phyloP scores from a whole-genome alignment of 495 filamentous ascomycete species.

The Rusavskia elegans region DNA sequence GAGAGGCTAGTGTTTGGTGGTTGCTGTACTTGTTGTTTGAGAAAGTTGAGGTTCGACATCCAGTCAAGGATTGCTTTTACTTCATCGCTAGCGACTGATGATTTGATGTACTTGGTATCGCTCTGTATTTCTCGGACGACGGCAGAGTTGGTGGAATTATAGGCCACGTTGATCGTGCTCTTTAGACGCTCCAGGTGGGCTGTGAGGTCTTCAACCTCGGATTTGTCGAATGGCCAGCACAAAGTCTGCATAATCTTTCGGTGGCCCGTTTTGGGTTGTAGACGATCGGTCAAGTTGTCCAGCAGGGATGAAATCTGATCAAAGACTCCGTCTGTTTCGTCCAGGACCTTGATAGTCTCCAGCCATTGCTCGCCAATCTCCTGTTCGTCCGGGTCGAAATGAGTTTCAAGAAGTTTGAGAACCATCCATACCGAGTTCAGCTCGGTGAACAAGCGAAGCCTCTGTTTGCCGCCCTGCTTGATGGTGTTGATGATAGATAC shows the following conservation, averaged over 20 bases:
- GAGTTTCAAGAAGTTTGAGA: constrained; percentile 6
- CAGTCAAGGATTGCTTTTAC: constrained; percentile 7
- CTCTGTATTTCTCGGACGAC: constrained; percentile 4
- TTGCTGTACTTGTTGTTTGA: constrained; percentile 2
- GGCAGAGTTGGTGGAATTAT: constrained; percentile 3
- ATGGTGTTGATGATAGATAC: constrained; percentile 6
- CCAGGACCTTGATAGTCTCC: constrained; percentile 4
- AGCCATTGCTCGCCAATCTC: constrained; percentile 7
- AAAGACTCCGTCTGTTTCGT: constrained; percentile 4
- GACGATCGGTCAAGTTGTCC: not conserved
- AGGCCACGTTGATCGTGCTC: constrained; percentile 2
- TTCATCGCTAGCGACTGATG: constrained; percentile 1
- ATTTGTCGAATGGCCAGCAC: constrained; percentile 7
- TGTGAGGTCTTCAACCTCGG: constrained; percentile 3
- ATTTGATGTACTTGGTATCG: constrained; percentile 4
- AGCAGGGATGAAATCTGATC: constrained; percentile 3
- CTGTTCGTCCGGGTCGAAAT: constrained; percentile 1
- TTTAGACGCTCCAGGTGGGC: constrained; percentile 7
- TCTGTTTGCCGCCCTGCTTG: constrained; percentile 8
- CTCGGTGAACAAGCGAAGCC: constrained; percentile 6
- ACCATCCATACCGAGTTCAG: constrained; percentile 9
- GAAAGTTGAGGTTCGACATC: constrained; percentile 8
- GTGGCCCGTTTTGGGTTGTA: constrained; percentile 7
- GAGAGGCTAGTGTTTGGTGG: not conserved
- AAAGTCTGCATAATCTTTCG: constrained; percentile 7